Base-by-base conservation (phyloP, 2,329 filamentous ascomycete genomes). In the Aureobasidium leucospermi region DNA sequence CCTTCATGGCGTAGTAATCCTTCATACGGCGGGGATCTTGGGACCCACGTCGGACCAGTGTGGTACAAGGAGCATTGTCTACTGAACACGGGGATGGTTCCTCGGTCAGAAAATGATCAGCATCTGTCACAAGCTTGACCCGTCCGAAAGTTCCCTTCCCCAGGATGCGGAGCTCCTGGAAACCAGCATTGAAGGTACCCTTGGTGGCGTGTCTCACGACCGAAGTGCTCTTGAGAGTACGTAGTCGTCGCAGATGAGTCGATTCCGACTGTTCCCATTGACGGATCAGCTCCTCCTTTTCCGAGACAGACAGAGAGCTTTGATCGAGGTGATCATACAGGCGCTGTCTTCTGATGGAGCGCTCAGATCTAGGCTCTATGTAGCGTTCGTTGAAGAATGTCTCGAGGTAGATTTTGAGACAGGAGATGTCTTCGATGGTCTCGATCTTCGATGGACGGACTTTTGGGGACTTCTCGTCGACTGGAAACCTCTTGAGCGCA, bases 131-230 rank as follows among this genome's bases (percentile, higher is more conserved):
- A 38, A 99, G 79, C 47, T 87, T 84, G 15, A 99, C 94, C 28
- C 96, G 86, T 0, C 94, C 93, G 73, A 97, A 99, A 69, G 92
- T 96, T 8, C 94, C 93, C 70, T 94, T 96, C 0, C 94, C 92
- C 5, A 97, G 79, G 16, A 95, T 80, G 65, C 91, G 89, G 32
- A 97, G 75, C 11, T 86, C 79, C 64, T 96, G 88, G 67, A 93
- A 96, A n/a, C 85, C 83, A 8, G 84, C 81, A 23, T 81, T 70
- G 45, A 79, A 79, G 13, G 81, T 77, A 2, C 78, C 77, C 64
- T 81, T 78, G 58, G 76, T 73, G 11, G 71, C 74, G 29, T 76
- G 75, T n/a, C 74, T 70, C 32, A 69, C 68, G 47, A 79, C 76
- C 15, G 81, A 83, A 46, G 80, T 83, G 10, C 83, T 79, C 67